Evolutionary conservation across 257 asterid genomes (phyloP).

Genomic region (Cynanchum wilfordii): DNA sequence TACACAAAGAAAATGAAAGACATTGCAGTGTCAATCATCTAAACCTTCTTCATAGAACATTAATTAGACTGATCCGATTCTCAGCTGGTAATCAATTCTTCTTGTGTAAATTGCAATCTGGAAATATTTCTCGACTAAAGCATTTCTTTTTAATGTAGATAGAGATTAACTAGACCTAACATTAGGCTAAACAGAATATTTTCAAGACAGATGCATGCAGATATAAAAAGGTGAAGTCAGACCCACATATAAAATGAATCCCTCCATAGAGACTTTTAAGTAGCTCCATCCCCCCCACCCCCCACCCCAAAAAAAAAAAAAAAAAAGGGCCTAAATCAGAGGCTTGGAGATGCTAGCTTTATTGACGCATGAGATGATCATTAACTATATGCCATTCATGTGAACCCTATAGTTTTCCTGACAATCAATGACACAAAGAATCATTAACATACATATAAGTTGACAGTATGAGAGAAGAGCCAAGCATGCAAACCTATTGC

Average conservation of each 20-base stretch:
- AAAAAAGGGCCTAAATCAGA: background rate
- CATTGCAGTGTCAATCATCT: background rate
- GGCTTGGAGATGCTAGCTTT: background rate
- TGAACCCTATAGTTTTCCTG: background rate
- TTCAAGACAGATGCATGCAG: background rate
- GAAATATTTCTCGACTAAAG: background rate
- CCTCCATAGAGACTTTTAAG: background rate
- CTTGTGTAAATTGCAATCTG: background rate
- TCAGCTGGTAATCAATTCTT: background rate
- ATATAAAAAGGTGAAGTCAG: background rate
- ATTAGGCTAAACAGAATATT: background rate
- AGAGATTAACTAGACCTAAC: background rate
- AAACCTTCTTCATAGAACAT: background rate
- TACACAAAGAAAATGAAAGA: background rate
- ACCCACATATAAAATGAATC: background rate
- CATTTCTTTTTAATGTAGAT: background rate
- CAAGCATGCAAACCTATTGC: background rate
- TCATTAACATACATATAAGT: background rate
- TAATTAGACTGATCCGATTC: background rate
- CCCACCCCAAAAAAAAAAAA: background rate
- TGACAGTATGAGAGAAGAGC: background rate
- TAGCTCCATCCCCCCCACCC: too few relatives aligned
- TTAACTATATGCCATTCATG: background rate
- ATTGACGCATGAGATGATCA: constrained; percentile 1
- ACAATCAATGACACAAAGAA: background rate